Conservation (phyloP, 148 eudicot genomes). For the Cornus florida region DNA sequence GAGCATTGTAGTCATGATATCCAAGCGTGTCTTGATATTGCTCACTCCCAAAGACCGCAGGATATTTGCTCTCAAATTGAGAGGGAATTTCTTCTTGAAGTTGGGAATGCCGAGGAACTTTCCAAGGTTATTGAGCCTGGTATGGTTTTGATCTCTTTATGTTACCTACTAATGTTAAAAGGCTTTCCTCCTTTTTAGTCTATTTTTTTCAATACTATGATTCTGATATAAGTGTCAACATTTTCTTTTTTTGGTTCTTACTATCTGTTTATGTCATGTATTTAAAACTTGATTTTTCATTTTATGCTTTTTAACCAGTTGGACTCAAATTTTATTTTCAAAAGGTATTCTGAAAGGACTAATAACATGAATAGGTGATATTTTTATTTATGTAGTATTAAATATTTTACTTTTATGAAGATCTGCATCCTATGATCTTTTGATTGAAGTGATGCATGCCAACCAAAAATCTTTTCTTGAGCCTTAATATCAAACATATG, state of each 20-base stretch:
- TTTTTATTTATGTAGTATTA: no score
- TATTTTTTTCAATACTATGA: not conserved
- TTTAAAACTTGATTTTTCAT: no score
- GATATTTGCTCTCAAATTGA: conserved; percentile 65
- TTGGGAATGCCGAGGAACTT: conserved; percentile 78
- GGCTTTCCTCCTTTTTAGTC: not conserved
- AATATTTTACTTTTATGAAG: not conserved
- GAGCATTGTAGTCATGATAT: conserved; percentile 44
- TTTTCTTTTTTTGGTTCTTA: not conserved
- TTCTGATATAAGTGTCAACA: not conserved
- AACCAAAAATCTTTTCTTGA: not conserved
- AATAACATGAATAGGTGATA: no score
- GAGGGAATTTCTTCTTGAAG: conserved; percentile 73
- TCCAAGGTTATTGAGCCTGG: conserved; percentile 74
- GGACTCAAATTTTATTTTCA: no score
- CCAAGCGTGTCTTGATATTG: conserved; percentile 34
- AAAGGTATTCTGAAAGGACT: no score
- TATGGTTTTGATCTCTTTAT: conserved; percentile 24
- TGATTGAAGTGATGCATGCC: conserved; percentile 6
- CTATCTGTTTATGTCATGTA: not conserved
- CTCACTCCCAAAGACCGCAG: conserved; percentile 36
- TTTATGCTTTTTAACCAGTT: no score
- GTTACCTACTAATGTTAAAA: conserved; percentile 8
- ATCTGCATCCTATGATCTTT: not conserved
- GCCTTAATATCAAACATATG: not conserved